These are phyloP conservation scores for Isochrysis galbana DNA, from an alignment of 78 protist species.

Conservation along the genomic window DNA sequence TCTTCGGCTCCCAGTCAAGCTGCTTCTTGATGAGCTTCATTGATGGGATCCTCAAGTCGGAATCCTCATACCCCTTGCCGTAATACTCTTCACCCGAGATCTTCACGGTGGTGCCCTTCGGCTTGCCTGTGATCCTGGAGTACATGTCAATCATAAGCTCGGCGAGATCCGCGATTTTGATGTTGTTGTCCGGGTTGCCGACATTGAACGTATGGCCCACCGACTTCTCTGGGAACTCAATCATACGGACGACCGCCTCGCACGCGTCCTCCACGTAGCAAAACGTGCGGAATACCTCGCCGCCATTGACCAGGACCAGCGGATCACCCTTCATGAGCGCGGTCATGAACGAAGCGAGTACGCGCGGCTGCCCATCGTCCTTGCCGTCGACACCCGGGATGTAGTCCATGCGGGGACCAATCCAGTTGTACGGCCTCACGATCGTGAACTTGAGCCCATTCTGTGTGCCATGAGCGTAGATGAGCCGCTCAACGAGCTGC, in stretches of 20 bases:
- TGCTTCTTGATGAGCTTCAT: neutral
- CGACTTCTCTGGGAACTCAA: neutral
- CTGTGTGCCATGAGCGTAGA: too few species aligned
- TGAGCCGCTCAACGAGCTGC: too few species aligned
- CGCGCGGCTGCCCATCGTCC: slow-evolving; percentile 20
- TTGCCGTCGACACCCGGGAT: neutral
- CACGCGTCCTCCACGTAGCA: neutral
- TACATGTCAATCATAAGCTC: neutral
- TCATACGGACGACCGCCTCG: neutral
- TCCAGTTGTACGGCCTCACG: too few species aligned
- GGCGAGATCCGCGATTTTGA: neutral
- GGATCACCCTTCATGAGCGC: slow-evolving; percentile 11
- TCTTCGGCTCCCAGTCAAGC: slow-evolving; percentile 7
- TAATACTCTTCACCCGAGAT: neutral
- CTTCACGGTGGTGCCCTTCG: neutral
- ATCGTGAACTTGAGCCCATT: too few species aligned
- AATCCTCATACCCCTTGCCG: neutral
- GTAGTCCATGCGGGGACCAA: too few species aligned
- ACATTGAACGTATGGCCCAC: neutral
- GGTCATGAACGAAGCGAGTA: slow-evolving; percentile 7
- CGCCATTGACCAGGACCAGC: neutral
- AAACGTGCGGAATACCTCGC: neutral
- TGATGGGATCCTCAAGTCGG: slow-evolving; percentile 7
- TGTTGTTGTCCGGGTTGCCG: slow-evolving; percentile 20
- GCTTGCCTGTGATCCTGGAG: neutral